Percentiles rank a stretch among this genome's conserved stretches.
phyloP scores from a whole-genome alignment of 2,329 filamentous ascomycete genomes.

The Monilinia fructicola region DNA sequence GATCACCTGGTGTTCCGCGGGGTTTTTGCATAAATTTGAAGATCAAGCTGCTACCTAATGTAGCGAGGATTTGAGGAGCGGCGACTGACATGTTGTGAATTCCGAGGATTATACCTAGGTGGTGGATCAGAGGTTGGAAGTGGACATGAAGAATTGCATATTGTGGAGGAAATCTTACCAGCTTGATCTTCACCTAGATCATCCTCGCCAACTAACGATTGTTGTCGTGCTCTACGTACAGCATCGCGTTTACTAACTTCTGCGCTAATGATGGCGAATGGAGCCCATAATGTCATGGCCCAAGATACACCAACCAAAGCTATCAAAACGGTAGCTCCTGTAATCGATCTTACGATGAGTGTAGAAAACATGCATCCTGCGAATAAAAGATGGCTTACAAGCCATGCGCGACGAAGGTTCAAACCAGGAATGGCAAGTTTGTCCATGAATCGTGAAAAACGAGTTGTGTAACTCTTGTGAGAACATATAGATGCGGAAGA shows the following conservation, averaged over 20 bases:
- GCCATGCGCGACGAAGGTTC: conserved; percentile 85
- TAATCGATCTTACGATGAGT: conserved; percentile 70
- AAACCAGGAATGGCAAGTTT: conserved; percentile 75
- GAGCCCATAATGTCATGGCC: conserved; percentile 91
- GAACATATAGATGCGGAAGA: conserved; percentile 35
- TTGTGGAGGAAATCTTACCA: background rate
- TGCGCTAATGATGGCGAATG: conserved; percentile 90
- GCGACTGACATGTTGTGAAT: conserved; percentile 96
- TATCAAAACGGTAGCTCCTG: conserved; percentile 73
- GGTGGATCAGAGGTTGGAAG: background rate
- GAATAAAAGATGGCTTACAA: conserved; percentile 82
- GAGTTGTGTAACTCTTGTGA: conserved; percentile 36
- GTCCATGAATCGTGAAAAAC: conserved; percentile 48
- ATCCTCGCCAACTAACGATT: conserved; percentile 22
- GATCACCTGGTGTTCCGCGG: conserved; percentile 78
- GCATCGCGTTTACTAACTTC: conserved; percentile 85
- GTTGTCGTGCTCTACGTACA: conserved; percentile 50
- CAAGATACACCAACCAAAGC: conserved; percentile 85
- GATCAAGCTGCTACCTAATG: conserved; percentile 77
- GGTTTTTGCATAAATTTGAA: conserved; percentile 88
- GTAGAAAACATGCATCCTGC: conserved; percentile 79
- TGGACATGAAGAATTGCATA: background rate
- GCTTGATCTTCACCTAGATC: conserved; percentile 29
- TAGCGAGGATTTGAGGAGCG: conserved; percentile 87
- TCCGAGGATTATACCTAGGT: conserved; percentile 72